Evolutionary conservation across 169 alveolate genomes (phyloP), one percentile per base, ranked within the genome.

Genomic region (Eimeria zaria): DNA sequence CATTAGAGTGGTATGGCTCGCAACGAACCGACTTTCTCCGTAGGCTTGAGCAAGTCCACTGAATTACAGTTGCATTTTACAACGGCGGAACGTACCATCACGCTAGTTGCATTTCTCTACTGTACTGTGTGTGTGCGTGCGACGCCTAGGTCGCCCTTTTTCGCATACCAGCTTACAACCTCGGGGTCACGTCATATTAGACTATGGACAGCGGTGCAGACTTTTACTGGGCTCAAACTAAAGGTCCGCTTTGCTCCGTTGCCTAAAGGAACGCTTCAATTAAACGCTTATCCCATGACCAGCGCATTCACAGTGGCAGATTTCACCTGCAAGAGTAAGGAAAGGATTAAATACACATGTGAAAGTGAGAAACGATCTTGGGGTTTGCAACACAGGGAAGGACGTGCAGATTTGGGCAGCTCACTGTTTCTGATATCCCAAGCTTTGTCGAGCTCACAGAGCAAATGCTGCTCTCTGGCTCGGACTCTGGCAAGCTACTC

Each of bases 111-210:
- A 2, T 36, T 12, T 18, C 33, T 71, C 53, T 71, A 76, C 44
- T 36, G 46, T 46, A 27, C 16, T n/a, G n/a, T n/a, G n/a, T n/a
- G n/a, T n/a, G n/a, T n/a, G n/a, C n/a, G n/a, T n/a, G 8, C 33
- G 4, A 53, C 20, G 60, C 71, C 44, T 62, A 87, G 93, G 93
- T 87, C 93, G 39, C 81, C 80, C 12, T 87, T 87, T 64, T 87
- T 62, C 51, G 93, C 93, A 2, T 87, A 87, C 51, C 93, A 87
- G 53, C 53, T 87, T 11, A 87, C 93, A 39, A 36, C 93, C 12
- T 87, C 93, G 51, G 93, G 93, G 30, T 87, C 81, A 41, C 93
- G 93, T n/a, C 93, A 87, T 36, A 55, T 87, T 41, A 48, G 81
- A 27, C 67, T 87, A 18, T 87, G 93, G 93, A 87, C 93, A 62